Conservation (phyloP, 805 yeast species). For the Saturnispora besseyi region DNA sequence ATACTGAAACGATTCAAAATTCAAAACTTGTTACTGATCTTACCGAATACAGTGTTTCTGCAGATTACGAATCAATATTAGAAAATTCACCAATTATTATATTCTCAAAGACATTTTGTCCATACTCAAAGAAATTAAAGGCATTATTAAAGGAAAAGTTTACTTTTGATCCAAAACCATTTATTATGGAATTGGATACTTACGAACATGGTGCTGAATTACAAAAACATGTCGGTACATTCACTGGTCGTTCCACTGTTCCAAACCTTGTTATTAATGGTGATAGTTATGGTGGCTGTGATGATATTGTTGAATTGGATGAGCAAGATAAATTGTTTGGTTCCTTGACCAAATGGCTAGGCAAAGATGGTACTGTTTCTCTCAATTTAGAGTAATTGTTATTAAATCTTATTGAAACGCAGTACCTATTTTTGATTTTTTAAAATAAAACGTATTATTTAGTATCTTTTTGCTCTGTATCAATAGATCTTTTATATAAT, state of each 20-base stretch:
- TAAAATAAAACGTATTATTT: background rate
- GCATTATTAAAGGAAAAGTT: conserved; percentile 53
- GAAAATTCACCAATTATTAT: conserved; percentile 56
- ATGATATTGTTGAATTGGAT: conserved; percentile 64
- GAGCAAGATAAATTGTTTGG: conserved; percentile 43
- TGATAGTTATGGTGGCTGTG: conserved; percentile 78
- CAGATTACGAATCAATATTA: conserved; percentile 49
- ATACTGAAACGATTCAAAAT: conserved; percentile 3
- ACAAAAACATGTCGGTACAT: conserved; percentile 58
- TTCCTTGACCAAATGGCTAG: conserved; percentile 49
- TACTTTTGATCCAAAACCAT: conserved; percentile 61
- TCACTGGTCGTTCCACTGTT: conserved; percentile 78
- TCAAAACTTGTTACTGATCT: background rate
- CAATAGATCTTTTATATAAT: background rate
- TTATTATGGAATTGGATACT: conserved; percentile 72
- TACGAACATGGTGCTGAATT: conserved; percentile 69
- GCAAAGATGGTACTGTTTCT: conserved; percentile 33
- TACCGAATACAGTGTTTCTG: conserved; percentile 32
- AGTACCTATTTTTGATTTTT: too few relatives aligned
- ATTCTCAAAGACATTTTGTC: conserved; percentile 59
- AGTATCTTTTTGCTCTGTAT: background rate
- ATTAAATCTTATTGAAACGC: too few relatives aligned
- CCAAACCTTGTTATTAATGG: conserved; percentile 80
- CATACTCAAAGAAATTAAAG: conserved; percentile 68
- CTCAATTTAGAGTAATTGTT: background rate